These are phyloP conservation scores for Hanseniaspora guilliermondii DNA, from an alignment of 805 yeast genomes.

Conservation along the genomic window DNA sequence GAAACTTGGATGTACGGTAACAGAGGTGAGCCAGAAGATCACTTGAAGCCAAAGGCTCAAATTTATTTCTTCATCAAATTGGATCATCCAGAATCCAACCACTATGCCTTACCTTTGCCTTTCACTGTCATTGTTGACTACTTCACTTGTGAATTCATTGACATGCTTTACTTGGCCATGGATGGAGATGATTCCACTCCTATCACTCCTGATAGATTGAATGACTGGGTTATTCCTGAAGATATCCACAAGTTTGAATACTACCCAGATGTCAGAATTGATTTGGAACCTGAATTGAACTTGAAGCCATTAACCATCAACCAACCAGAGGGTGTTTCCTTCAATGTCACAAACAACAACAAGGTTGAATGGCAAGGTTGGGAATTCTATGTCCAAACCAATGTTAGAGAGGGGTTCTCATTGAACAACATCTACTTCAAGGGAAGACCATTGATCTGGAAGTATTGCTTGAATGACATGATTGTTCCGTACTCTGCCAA, in stretches of 20 bases:
- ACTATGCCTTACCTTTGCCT: slow-evolving; percentile 60
- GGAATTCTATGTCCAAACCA: slow-evolving; percentile 61
- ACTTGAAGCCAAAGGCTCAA: slow-evolving; percentile 45
- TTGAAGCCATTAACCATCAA: slow-evolving; percentile 54
- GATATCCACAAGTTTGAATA: slow-evolving; percentile 63
- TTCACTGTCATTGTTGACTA: slow-evolving; percentile 64
- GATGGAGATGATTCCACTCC: slow-evolving; percentile 43
- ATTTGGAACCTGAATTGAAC: slow-evolving; percentile 35
- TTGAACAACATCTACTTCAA: slow-evolving; percentile 60
- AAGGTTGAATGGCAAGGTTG: slow-evolving; percentile 72
- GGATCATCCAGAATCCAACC: slow-evolving; percentile 58
- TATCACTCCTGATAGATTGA: slow-evolving; percentile 4
- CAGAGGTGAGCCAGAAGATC: slow-evolving; percentile 40
- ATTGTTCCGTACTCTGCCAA: slow-evolving; percentile 83
- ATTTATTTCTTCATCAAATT: slow-evolving; percentile 65
- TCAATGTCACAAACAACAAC: slow-evolving; percentile 40
- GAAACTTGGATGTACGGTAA: slow-evolving; percentile 87
- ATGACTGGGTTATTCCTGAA: slow-evolving; percentile 28
- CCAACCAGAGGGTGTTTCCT: slow-evolving; percentile 76
- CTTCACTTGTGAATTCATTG: slow-evolving; percentile 44
- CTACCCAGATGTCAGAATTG: slow-evolving; percentile 57
- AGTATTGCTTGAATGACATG: slow-evolving; percentile 69
- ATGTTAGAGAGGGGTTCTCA: slow-evolving; percentile 70
- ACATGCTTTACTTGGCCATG: slow-evolving; percentile 63
- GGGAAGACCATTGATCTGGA: slow-evolving; percentile 63